Percentiles rank a stretch among this genome's conserved stretches.
Evolutionary conservation across 768 basidiomycete species (phyloP).

Genomic region (Lactifluus pinguis): DNA sequence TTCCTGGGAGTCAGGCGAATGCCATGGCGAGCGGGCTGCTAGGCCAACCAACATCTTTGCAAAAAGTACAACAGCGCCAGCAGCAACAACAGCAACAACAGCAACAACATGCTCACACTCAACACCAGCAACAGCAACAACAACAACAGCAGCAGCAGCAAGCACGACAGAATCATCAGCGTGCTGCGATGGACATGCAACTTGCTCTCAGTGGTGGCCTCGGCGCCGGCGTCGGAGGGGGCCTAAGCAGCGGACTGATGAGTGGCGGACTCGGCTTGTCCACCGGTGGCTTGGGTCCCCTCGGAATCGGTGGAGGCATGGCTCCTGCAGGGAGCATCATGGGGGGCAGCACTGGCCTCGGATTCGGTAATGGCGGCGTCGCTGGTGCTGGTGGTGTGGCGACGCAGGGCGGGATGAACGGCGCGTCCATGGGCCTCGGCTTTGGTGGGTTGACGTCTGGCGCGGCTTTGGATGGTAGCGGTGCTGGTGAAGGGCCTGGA

Average conservation of each 20-base stretch:
- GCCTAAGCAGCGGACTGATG: constrained; percentile 5
- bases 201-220: constrained; percentile 11
- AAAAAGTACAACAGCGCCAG: constrained; percentile 3
- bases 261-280: constrained; percentile 4
- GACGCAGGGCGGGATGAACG: neutral
- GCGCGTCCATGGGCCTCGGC: constrained; percentile 1
- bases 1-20: constrained; percentile 17
- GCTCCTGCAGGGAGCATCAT: neutral
- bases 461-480: neutral
- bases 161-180: constrained; percentile 12
- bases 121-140: constrained; percentile 6
- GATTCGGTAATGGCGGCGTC: neutral
- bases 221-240: constrained; percentile 1
- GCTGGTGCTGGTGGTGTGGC: neutral
- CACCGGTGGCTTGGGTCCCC: neutral
- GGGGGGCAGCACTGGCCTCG: neutral
- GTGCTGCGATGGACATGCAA: constrained; percentile 7
- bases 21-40: constrained; percentile 11
- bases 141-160: constrained; percentile 9
- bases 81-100: constrained; percentile 11
- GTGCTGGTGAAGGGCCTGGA: neutral
- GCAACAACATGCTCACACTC: neutral
- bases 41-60: neutral
- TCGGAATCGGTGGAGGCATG: neutral
- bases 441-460: constrained; percentile 1